phyloP scores from a whole-genome alignment of 2,329 filamentous ascomycete species.

The Aspergillus neotritici region DNA sequence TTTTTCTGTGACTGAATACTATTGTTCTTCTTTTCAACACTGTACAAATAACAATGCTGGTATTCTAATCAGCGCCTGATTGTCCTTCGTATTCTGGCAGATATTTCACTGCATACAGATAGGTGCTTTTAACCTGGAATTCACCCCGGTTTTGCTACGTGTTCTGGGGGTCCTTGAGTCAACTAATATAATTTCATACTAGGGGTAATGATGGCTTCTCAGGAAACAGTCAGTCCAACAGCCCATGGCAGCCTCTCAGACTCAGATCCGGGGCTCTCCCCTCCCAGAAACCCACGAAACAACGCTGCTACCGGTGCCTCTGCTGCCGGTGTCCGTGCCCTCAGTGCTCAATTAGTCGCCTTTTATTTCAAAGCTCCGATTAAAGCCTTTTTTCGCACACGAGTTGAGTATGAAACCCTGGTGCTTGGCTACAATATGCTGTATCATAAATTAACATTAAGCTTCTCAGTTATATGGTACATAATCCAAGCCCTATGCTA shows the following conservation, averaged over 20 bases:
- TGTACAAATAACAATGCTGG: too few relatives aligned
- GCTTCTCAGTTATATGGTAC: constrained; percentile 47
- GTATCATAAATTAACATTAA: not conserved
- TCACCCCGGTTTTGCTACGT: too few relatives aligned
- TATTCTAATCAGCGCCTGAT: too few relatives aligned
- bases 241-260: constrained; percentile 11
- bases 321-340: constrained; percentile 74
- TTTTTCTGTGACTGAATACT: too few relatives aligned
- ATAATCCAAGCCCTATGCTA: constrained; percentile 4
- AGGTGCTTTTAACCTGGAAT: too few relatives aligned
- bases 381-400: constrained; percentile 85
- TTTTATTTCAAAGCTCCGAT: constrained; percentile 90
- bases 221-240: constrained; percentile 9
- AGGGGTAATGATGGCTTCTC: not conserved
- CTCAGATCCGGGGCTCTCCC: constrained; percentile 15
- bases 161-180: too few relatives aligned
- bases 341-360: constrained; percentile 75
- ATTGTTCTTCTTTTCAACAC: too few relatives aligned
- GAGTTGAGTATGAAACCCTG: constrained; percentile 68
- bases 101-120: too few relatives aligned
- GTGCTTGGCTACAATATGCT: constrained; percentile 8
- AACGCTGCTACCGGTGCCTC: constrained; percentile 69
- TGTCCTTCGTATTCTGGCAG: too few relatives aligned
- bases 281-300: constrained; percentile 46
- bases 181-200: too few relatives aligned